A percentile compares a stretch with the other conserved stretches of the same genome.
Evolutionary conservation across 108 stramenopile species (phyloP).

Genomic region (Skeletonema tropicum): DNA sequence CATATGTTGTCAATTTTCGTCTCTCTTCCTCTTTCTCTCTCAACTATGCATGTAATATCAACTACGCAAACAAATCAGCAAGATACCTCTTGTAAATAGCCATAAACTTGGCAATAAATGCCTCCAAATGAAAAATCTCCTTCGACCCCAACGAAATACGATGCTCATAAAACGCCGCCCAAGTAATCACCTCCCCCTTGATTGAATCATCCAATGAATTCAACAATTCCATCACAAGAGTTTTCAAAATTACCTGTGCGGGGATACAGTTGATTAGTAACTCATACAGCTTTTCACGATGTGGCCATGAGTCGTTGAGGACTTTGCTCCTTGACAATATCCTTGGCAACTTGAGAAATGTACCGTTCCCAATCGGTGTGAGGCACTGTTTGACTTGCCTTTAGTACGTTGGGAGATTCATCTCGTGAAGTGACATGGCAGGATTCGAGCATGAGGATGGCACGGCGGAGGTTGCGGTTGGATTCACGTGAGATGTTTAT

Average conservation of each 20-base stretch:
- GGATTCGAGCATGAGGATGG: slow-evolving; percentile 96
- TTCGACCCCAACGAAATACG: slow-evolving; percentile 92
- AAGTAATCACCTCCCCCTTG: slow-evolving; percentile 88
- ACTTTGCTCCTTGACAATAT: slow-evolving; percentile 86
- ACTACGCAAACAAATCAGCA: slow-evolving; percentile 84
- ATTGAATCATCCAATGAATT: slow-evolving; percentile 85
- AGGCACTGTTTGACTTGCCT: slow-evolving; percentile 49
- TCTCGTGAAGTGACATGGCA: slow-evolving; percentile 77
- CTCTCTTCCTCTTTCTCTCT: no score
- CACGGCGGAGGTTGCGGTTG: slow-evolving; percentile 95
- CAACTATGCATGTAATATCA: no score
- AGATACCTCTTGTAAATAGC: slow-evolving; percentile 94
- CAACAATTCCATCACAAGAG: slow-evolving; percentile 84
- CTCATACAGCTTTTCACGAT: slow-evolving; percentile 97
- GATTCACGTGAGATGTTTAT: slow-evolving; percentile 73
- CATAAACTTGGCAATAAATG: slow-evolving; percentile 99
- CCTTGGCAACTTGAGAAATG: slow-evolving; percentile 87
- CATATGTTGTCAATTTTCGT: neutral
- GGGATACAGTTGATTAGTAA: slow-evolving; percentile 98
- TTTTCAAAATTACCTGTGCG: slow-evolving; percentile 91
- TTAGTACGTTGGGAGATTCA: slow-evolving; percentile 37
- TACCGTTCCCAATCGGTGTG: slow-evolving; percentile 97
- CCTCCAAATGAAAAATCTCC: slow-evolving; percentile 99
- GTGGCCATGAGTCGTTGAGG: slow-evolving; percentile 84
- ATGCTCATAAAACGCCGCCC: slow-evolving; percentile 98